A percentile compares a stretch with the other conserved stretches of the same genome.
Evolutionary conservation across 179 eudicot genomes (phyloP).

Genomic region (Spergularia azorica): DNA sequence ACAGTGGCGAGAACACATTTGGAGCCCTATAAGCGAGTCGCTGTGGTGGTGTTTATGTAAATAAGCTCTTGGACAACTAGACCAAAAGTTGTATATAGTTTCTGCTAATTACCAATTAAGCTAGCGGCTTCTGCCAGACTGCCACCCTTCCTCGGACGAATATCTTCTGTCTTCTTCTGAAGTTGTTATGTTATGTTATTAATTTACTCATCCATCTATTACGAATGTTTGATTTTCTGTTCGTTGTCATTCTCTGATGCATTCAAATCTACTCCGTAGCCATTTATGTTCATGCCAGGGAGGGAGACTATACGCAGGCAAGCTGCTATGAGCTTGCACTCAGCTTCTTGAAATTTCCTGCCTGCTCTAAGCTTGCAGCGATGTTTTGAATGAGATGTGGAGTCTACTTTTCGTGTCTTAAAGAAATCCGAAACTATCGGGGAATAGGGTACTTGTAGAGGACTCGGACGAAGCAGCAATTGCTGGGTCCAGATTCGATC

Average conservation of each 20-base stretch:
- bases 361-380: too few relatives aligned
- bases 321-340: too few relatives aligned
- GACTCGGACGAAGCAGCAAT: too few relatives aligned
- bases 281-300: too few relatives aligned
- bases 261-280: too few relatives aligned
- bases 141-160: slow-evolving; percentile 16
- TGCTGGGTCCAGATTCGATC: too few relatives aligned
- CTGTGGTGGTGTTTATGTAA: slow-evolving; percentile 22
- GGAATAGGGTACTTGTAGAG: too few relatives aligned
- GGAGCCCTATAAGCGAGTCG: slow-evolving; percentile 26
- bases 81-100: slow-evolving; percentile 32
- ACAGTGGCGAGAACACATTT: slow-evolving; percentile 49
- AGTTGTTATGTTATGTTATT: slow-evolving; percentile 8
- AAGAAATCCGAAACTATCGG: too few relatives aligned
- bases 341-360: too few relatives aligned
- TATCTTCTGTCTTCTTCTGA: slow-evolving; percentile 7
- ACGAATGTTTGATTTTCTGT: neutral
- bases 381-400: too few relatives aligned
- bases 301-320: too few relatives aligned
- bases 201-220: slow-evolving; percentile 5
- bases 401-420: too few relatives aligned
- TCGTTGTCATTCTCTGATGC: neutral
- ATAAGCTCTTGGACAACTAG: slow-evolving; percentile 15
- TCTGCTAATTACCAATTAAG: slow-evolving; percentile 24
- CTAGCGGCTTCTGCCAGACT: slow-evolving; percentile 2